Evolutionary conservation across 768 basidiomycete species (phyloP), one percentile per base, ranked within the genome.

Genomic region (Atractiella rhizophila): DNA sequence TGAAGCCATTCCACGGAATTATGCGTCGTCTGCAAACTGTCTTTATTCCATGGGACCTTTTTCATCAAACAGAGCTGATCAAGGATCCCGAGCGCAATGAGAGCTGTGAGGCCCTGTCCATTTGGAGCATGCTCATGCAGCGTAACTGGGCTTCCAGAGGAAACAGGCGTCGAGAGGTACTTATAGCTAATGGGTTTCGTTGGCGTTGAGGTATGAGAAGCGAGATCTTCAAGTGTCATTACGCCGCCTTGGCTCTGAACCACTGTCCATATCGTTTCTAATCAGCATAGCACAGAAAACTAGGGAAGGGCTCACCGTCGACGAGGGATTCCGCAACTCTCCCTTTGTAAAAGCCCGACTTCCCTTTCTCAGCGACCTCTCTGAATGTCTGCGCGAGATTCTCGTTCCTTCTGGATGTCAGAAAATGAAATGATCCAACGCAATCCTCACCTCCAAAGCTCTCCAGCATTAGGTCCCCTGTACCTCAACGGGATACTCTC

Each of bases 111-210:
- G n/a, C 86, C 88, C 68, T 94, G 86, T 8, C 88, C 85, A 56
- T 91, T 96, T 0, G 88, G 88, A 7, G 86, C 88, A 52, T 83
- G 88, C 81, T 98, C 88, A 57, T 82, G 82, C 0, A 96, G 64
- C 0, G 83, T 82, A 6, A 94, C 76, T 43, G 83, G 77, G 7
- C 67, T 38, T 21, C n/a, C n/a, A n/a, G n/a, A n/a, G 13, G 23
- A 64, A 16, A 67, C 74, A 10, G 55, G 56, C 13, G 57, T 56
- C n/a, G n/a, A n/a, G n/a, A n/a, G n/a, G 51, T 80, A 96, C 2
- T 76, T 82, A 56, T 88, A 88, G 43, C 70, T 73, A 62, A 94
- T 85, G 2, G 91, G 88, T 46, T 83, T 70, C 15, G 94, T 79
- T 28, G 80, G 69, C 4, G 71, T 63, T 0, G 79, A 73, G 37